phyloP scores from a whole-genome alignment of 1,284 basidiomycete species.

The Farysia itapuensis region DNA sequence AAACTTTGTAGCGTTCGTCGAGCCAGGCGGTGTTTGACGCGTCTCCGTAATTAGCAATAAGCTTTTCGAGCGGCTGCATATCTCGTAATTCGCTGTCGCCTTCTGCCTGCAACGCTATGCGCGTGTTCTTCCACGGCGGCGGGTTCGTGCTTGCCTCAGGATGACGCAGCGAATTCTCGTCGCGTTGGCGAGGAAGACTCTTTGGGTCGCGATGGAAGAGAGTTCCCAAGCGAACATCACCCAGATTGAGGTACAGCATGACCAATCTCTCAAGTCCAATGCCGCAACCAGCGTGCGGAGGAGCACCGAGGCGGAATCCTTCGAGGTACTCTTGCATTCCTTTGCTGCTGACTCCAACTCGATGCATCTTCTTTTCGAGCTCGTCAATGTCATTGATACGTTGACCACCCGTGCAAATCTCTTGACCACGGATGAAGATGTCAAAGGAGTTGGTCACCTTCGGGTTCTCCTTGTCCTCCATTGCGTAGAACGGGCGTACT shows the following conservation, averaged over 20 bases:
- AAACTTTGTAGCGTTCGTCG: slow-evolving; percentile 66
- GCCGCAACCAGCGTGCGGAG: slow-evolving; percentile 57
- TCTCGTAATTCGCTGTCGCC: slow-evolving; percentile 36
- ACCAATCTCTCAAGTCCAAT: slow-evolving; percentile 57
- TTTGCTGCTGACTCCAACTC: slow-evolving; percentile 40
- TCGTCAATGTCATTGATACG: slow-evolving; percentile 52
- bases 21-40: slow-evolving; percentile 67
- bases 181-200: slow-evolving; percentile 39
- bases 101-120: slow-evolving; percentile 12
- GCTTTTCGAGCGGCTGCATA: slow-evolving; percentile 60
- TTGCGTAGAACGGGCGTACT: slow-evolving; percentile 84
- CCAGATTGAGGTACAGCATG: slow-evolving; percentile 57
- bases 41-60: slow-evolving; percentile 67
- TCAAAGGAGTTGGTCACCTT: slow-evolving; percentile 56
- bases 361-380: slow-evolving; percentile 48
- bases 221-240: slow-evolving; percentile 54
- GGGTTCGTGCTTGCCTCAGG: slow-evolving; percentile 53
- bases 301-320: slow-evolving; percentile 56
- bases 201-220: slow-evolving; percentile 58
- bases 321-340: slow-evolving; percentile 57
- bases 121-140: slow-evolving; percentile 42
- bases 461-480: slow-evolving; percentile 64
- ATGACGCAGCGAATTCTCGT: slow-evolving; percentile 41
- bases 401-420: slow-evolving; percentile 59
- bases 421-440: slow-evolving; percentile 57